phyloP scores from a whole-genome alignment of 805 yeast species.

The Jamesozyma gamospora region DNA sequence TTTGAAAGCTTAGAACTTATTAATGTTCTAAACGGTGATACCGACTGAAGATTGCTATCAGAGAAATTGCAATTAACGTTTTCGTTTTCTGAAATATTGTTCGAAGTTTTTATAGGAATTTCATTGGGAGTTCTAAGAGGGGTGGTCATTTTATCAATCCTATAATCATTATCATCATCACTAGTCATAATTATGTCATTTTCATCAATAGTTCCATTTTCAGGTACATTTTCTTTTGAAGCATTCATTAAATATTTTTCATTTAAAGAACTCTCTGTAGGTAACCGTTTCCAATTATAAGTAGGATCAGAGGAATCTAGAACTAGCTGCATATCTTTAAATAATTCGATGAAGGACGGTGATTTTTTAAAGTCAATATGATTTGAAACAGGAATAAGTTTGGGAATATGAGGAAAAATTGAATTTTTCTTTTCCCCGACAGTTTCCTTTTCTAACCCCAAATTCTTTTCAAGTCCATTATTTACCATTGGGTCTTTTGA shows the following conservation, averaged over 20 bases:
- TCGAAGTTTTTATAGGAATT: no score
- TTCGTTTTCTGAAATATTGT: no score
- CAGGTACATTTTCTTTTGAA: not conserved
- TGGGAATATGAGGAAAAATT: slow-evolving; percentile 15
- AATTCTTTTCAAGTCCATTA: not conserved
- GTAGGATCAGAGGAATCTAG: slow-evolving; percentile 26
- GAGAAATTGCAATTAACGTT: no score
- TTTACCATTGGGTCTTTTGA: no score
- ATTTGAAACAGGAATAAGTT: slow-evolving; percentile 2
- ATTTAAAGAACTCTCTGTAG: slow-evolving; percentile 15
- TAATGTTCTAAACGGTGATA: not conserved
- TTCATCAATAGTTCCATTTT: not conserved
- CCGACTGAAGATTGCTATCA: not conserved
- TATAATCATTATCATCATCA: not conserved
- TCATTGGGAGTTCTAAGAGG: not conserved
- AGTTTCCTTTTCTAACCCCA: not conserved
- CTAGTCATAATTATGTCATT: not conserved
- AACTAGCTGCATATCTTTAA: slow-evolving; percentile 24
- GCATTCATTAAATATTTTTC: slow-evolving; percentile 4
- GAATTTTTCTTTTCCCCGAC: not conserved
- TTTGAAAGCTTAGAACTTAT: not conserved
- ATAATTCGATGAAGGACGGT: slow-evolving; percentile 24
- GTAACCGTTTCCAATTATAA: slow-evolving; percentile 26
- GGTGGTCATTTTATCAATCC: not conserved
- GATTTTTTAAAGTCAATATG: slow-evolving; percentile 17